Evolutionary conservation across 176 grass and related monocot species (phyloP).

Genomic region (sorghum (Sorghum bicolor)): DNA sequence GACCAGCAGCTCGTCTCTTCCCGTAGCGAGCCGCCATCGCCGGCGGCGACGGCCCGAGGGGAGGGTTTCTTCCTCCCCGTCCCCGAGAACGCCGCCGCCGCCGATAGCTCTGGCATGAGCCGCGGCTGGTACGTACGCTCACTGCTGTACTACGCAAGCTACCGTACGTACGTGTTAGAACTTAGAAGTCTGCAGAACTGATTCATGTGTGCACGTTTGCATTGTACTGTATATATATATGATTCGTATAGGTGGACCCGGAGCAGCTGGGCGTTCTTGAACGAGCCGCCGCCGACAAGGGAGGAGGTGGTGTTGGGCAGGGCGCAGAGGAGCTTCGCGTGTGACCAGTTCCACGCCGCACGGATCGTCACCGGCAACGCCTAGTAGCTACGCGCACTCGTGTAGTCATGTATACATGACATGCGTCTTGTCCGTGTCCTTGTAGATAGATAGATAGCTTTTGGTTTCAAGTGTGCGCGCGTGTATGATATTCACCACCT

Average conservation of each 20-base stretch:
- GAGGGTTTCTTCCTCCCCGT: neutral
- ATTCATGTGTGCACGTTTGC: neutral
- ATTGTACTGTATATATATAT: too few relatives aligned
- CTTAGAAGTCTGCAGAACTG: neutral
- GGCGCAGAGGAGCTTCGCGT: constrained; percentile 27
- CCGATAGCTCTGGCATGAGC: neutral
- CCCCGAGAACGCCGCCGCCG: neutral
- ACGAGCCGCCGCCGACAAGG: constrained; percentile 25
- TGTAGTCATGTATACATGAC: neutral
- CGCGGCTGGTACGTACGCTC: constrained; percentile 29
- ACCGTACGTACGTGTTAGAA: neutral
- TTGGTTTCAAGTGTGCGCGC: too few relatives aligned
- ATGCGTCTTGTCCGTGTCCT: neutral
- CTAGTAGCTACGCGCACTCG: neutral
- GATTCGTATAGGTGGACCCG: constrained; percentile 54
- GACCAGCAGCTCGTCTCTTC: neutral
- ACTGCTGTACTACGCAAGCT: too few relatives aligned
- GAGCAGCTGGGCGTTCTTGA: constrained; percentile 80
- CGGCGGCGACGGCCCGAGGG: neutral
- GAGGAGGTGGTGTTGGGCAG: constrained; percentile 22
- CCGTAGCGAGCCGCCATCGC: constrained; percentile 9
- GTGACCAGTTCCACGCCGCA: constrained; percentile 36
- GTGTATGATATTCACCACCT: too few relatives aligned
- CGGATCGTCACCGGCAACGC: constrained; percentile 38
- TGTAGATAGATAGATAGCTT: neutral